A percentile compares a stretch with the other conserved stretches of the same genome.
phyloP scores from a whole-genome alignment of 768 basidiomycete species.

The Mrakia blollopis region DNA sequence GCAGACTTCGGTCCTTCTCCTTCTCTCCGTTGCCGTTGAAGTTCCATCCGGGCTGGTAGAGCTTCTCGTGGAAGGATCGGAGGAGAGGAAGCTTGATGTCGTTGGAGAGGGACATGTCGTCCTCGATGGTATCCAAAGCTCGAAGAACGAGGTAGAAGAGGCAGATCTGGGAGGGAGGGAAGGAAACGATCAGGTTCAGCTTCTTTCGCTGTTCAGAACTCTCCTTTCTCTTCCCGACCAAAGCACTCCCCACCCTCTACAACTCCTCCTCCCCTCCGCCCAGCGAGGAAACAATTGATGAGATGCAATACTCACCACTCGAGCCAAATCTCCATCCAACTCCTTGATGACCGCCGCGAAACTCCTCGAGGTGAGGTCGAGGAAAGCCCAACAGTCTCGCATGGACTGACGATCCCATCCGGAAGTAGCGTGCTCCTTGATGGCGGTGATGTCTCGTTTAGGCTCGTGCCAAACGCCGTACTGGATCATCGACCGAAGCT shows the following conservation, averaged over 20 bases:
- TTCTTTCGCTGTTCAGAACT: neutral
- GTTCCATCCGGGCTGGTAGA: conserved; percentile 76
- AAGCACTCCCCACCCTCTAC: too few relatives aligned
- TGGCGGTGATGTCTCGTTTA: conserved; percentile 72
- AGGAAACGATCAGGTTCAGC: neutral
- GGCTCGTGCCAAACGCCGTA: conserved; percentile 76
- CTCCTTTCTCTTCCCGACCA: neutral
- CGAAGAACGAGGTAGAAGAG: conserved; percentile 92
- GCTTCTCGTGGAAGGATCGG: conserved; percentile 72
- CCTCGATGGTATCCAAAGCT: conserved; percentile 94
- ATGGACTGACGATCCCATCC: conserved; percentile 83
- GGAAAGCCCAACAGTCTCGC: conserved; percentile 81
- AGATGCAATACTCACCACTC: conserved; percentile 61
- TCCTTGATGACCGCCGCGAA: conserved; percentile 94
- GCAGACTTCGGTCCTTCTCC: conserved; percentile 80
- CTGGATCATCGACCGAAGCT: conserved; percentile 76
- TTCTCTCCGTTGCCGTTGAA: conserved; percentile 74
- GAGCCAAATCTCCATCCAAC: conserved; percentile 86
- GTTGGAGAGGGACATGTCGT: conserved; percentile 94
- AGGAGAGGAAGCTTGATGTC: conserved; percentile 78
- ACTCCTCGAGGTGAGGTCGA: conserved; percentile 82
- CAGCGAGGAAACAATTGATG: neutral
- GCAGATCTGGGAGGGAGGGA: conserved; percentile 59
- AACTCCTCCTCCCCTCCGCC: too few relatives aligned
- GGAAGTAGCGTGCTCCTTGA: conserved; percentile 67